Base-by-base conservation (phyloP, 2,329 filamentous ascomycete genomes). In the Alternaria gaisen region DNA sequence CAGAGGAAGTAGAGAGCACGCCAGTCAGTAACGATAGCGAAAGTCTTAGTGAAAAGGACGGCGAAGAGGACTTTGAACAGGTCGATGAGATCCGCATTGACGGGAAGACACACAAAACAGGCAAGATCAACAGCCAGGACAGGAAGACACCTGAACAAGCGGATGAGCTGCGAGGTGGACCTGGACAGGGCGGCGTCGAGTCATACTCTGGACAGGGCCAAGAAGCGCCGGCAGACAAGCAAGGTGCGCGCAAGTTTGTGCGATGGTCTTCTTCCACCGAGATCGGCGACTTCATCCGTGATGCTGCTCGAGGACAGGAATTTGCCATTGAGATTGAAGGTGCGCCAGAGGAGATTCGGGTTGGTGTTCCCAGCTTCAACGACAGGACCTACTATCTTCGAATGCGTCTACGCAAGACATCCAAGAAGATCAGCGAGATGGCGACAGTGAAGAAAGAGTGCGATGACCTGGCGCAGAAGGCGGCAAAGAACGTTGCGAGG, bases 381-480 rank as follows among this genome's bases (percentile, higher is more conserved):
- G 93, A 97, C 75, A 85, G 94, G n/a, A 97, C 94, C 0, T 90
- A 94, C 78, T 97, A 94, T 78, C 86, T 97, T 73, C 88, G 94
- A 9, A 87, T 92, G 77, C 84, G 91, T 8, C 80, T 97, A 53
- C 85, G 92, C 44, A 91, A 90, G 63, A 88, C 91, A 72, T 89
- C 90, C 4, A 83, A 82, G 47, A 84, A 88, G 58, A 90, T 97
- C 53, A 87, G 90, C 22, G 77, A 84, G 20, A 86, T 94, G 78
- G 87, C 91, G 5, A 86, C 86, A 52, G 81, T 97, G 72, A 97
- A 97, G 81, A 84, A 87, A 20, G 90, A 94, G 70, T 97, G 94
- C 77, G 94, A 97, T 76, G 73, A 83, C 28, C 78, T 94, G 16
- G 94, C 93, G 0, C 91, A 94, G 74, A 86, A 86, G 18, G 88